These are phyloP conservation scores for Panicum hallii DNA, from an alignment of 202 grass and related monocot genomes.

Conservation along the genomic window DNA sequence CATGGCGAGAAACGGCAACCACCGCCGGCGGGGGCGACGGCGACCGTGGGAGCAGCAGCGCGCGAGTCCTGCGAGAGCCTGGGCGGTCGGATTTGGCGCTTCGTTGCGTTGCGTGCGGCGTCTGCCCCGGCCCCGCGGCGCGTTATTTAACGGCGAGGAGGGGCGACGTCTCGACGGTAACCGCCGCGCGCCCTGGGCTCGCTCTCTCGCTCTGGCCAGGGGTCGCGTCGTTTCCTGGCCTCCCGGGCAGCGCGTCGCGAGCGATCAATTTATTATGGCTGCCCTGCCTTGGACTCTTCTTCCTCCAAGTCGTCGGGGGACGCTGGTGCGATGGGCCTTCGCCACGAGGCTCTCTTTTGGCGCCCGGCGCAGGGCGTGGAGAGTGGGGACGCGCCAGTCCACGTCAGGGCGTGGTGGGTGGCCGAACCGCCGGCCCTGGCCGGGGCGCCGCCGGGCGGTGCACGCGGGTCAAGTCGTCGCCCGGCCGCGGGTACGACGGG, in stretches of 20 bases:
- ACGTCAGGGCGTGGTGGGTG: not conserved
- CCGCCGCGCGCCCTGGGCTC: not conserved
- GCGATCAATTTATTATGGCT: not conserved
- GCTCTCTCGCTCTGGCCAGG: not conserved
- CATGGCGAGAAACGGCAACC: not conserved
- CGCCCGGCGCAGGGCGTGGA: not conserved
- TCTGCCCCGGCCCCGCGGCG: not conserved
- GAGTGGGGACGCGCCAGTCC: not conserved
- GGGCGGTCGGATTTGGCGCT: not conserved
- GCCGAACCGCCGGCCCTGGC: not conserved
- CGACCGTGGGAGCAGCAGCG: not conserved
- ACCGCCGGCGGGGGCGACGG: not conserved
- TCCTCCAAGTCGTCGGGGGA: not conserved
- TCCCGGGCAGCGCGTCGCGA: not conserved
- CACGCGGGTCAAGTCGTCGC: not conserved
- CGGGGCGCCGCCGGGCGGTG: not conserved
- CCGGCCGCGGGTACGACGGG: conserved; percentile 6
- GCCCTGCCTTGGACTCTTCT: not conserved
- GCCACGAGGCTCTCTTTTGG: not conserved
- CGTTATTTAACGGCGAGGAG: not conserved
- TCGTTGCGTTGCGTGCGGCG: not conserved
- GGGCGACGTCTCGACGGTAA: not conserved
- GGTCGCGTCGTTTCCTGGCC: not conserved
- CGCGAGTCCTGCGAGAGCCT: not conserved
- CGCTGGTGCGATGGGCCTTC: not conserved